These are phyloP conservation scores for Pythium folliculosum DNA, from an alignment of 352 stramenopile species.

Conservation along the genomic window DNA sequence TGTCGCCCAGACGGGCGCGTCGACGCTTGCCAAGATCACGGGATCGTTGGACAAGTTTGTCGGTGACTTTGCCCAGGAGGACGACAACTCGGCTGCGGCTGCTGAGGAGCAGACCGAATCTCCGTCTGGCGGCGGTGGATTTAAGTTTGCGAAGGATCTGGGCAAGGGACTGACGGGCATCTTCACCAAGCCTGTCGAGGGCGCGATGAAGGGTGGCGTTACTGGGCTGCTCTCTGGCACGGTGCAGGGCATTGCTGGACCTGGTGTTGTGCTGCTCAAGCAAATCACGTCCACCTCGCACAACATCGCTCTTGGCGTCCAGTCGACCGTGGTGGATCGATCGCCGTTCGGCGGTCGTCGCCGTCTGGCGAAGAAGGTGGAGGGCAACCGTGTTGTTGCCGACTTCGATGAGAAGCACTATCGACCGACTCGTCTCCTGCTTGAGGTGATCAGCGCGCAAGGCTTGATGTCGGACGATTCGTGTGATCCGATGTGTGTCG, in stretches of 20 bases:
- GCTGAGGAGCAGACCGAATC: slow-evolving; percentile 33
- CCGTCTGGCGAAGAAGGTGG: slow-evolving; percentile 67
- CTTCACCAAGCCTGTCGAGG: slow-evolving; percentile 87
- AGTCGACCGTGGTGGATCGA: slow-evolving; percentile 80
- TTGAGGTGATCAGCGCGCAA: slow-evolving; percentile 76
- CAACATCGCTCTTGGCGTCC: slow-evolving; percentile 71
- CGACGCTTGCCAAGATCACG: slow-evolving; percentile 81
- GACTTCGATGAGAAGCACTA: slow-evolving; percentile 70
- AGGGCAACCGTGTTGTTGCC: slow-evolving; percentile 62
- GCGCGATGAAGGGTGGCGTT: slow-evolving; percentile 75
- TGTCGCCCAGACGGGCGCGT: slow-evolving; percentile 75
- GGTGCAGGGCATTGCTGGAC: slow-evolving; percentile 76
- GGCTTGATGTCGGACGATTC: slow-evolving; percentile 74
- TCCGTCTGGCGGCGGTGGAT: slow-evolving; percentile 41
- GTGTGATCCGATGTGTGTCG: slow-evolving; percentile 76
- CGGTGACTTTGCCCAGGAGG: slow-evolving; percentile 71
- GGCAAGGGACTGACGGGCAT: slow-evolving; percentile 85
- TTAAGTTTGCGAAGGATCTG: slow-evolving; percentile 87
- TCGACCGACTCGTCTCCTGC: slow-evolving; percentile 51
- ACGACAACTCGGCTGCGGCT: slow-evolving; percentile 20
- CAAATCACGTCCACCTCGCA: slow-evolving; percentile 84
- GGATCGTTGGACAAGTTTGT: slow-evolving; percentile 87
- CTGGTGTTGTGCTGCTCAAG: slow-evolving; percentile 83
- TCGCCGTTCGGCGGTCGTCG: slow-evolving; percentile 76
- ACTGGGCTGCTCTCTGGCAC: slow-evolving; percentile 76